Percentiles rank a stretch among this genome's conserved stretches.
Conservation (phyloP, 2,329 filamentous ascomycete species). For the Xylariaceae sp. region DNA sequence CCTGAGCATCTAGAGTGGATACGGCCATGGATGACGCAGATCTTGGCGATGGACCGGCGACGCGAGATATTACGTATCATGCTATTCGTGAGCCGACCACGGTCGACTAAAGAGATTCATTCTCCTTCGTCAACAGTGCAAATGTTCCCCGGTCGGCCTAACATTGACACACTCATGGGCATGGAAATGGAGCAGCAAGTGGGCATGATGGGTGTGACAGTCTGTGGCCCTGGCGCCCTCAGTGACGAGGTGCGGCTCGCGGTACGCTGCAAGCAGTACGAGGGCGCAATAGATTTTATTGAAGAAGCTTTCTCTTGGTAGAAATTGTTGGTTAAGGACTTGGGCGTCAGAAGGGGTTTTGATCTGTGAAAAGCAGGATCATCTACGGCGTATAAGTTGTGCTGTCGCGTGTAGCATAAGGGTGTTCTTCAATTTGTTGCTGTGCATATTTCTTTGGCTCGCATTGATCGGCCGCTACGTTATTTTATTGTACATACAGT, state of each 20-base stretch:
- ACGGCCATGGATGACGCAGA: slow-evolving; percentile 82
- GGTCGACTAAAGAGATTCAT: slow-evolving; percentile 81
- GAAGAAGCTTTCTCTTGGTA: slow-evolving; percentile 78
- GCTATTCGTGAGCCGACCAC: slow-evolving; percentile 77
- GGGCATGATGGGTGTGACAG: slow-evolving; percentile 75
- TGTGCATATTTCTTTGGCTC: slow-evolving; percentile 24
- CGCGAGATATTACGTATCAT: slow-evolving; percentile 78
- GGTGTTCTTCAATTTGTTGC: slow-evolving; percentile 1
- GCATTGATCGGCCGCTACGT: slow-evolving; percentile 1
- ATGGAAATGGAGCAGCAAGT: slow-evolving; percentile 78
- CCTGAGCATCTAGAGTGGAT: slow-evolving; percentile 86
- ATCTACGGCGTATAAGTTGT: neutral
- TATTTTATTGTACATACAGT: slow-evolving; percentile 27
- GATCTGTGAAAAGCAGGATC: slow-evolving; percentile 7
- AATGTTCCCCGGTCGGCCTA: slow-evolving; percentile 83
- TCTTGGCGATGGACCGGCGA: slow-evolving; percentile 75
- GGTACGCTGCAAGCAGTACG: slow-evolving; percentile 68
- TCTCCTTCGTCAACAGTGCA: slow-evolving; percentile 79
- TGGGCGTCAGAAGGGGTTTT: neutral
- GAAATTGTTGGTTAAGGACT: slow-evolving; percentile 12
- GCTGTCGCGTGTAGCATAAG: neutral
- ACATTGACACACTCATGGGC: slow-evolving; percentile 73
- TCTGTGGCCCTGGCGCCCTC: slow-evolving; percentile 76
- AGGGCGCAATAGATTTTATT: slow-evolving; percentile 75
- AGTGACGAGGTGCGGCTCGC: slow-evolving; percentile 77